Evolutionary conservation across 805 yeast genomes (phyloP).

Genomic region (Metschnikowia corniflorae): DNA sequence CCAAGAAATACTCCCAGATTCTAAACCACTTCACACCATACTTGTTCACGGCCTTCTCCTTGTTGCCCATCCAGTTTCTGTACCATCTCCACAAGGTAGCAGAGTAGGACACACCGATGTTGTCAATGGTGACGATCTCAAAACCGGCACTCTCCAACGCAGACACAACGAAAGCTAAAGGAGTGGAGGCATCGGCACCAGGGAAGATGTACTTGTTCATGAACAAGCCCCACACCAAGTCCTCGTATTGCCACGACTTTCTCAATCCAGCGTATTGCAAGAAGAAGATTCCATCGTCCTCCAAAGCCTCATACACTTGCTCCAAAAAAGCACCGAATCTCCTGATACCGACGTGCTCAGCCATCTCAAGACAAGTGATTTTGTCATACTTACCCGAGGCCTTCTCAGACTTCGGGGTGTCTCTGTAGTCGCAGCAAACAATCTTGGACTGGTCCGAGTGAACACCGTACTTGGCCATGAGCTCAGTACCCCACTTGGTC

Average conservation of each 20-base stretch:
- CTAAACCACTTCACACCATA: constrained; percentile 89
- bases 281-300: constrained; percentile 85
- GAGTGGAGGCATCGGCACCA: constrained; percentile 96
- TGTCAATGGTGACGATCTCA: constrained; percentile 79
- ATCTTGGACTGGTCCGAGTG: constrained; percentile 66
- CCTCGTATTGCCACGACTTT: constrained; percentile 93
- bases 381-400: constrained; percentile 61
- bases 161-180: constrained; percentile 76
- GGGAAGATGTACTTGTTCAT: constrained; percentile 97
- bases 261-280: constrained; percentile 89
- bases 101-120: constrained; percentile 90
- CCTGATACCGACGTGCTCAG: constrained; percentile 93
- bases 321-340: constrained; percentile 69
- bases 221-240: constrained; percentile 88
- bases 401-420: constrained; percentile 65
- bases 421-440: constrained; percentile 85
- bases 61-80: constrained; percentile 87
- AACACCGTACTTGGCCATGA: constrained; percentile 67
- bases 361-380: constrained; percentile 91
- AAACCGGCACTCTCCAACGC: constrained; percentile 80
- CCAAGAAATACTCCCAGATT: constrained; percentile 89
- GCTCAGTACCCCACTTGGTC: constrained; percentile 81
- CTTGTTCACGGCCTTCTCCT: constrained; percentile 68
- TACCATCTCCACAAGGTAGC: constrained; percentile 93
- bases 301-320: constrained; percentile 83